Conservation (phyloP, 164 flowering plant species). For the Vitis labrusca region DNA sequence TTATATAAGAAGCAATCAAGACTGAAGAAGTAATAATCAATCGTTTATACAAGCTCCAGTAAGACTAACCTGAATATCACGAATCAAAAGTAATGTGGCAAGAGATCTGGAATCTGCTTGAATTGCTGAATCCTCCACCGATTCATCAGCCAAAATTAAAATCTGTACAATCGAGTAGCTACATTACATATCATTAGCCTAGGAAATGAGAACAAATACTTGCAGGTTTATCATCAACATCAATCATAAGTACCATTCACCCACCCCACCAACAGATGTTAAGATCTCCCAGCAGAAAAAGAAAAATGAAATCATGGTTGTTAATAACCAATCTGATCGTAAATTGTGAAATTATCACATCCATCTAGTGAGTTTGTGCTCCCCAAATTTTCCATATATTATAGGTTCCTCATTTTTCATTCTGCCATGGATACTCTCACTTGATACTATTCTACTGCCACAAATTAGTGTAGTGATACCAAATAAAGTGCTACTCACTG, state of each 20-base stretch:
- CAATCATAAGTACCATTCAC: neutral
- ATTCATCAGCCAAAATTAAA: slow-evolving; percentile 83
- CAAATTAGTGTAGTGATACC: slow-evolving; percentile 1
- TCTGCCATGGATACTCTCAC: neutral
- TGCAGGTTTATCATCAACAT: neutral
- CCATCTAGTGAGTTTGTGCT: too few relatives aligned
- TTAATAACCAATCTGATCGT: too few relatives aligned
- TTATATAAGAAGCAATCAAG: too few relatives aligned
- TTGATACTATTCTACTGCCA: neutral
- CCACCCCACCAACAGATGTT: too few relatives aligned
- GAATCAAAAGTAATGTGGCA: slow-evolving; percentile 75
- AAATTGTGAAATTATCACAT: too few relatives aligned
- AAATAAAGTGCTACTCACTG: slow-evolving; percentile 42
- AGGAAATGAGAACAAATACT: neutral
- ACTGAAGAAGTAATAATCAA: too few relatives aligned
- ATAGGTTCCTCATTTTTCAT: neutral
- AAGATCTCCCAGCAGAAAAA: too few relatives aligned
- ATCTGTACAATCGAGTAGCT: slow-evolving; percentile 44
- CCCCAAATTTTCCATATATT: neutral
- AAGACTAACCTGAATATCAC: slow-evolving; percentile 73
- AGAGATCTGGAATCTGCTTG: slow-evolving; percentile 95
- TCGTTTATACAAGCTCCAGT: neutral
- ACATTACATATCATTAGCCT: neutral
- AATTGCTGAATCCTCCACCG: slow-evolving; percentile 87
- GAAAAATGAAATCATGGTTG: too few relatives aligned